Evolutionary conservation across 345 rosid species (phyloP).

Genomic region (Rhodamnia rubescens): DNA sequence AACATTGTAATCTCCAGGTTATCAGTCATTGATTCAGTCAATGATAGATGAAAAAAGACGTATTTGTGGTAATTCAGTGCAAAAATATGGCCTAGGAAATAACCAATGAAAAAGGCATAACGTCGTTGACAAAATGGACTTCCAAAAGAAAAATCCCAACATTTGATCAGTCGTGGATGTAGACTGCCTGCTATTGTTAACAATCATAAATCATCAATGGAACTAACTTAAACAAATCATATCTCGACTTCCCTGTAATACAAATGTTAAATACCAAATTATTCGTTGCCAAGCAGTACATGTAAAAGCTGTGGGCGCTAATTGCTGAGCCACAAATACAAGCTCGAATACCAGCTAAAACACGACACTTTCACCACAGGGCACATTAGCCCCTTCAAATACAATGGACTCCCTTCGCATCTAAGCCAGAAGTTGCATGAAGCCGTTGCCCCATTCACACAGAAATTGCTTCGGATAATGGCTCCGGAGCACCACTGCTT

Average conservation of each 20-base stretch:
- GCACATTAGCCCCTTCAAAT: background rate
- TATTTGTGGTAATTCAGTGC: background rate
- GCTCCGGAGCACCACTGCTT: constrained; percentile 49
- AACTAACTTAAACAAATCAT: background rate
- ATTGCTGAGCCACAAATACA: background rate
- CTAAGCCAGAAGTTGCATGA: background rate
- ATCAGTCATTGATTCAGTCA: background rate
- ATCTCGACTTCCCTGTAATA: background rate
- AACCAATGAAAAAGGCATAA: background rate
- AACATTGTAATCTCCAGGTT: background rate
- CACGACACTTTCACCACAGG: background rate
- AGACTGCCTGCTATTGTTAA: background rate
- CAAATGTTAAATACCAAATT: background rate
- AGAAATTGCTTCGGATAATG: constrained; percentile 25
- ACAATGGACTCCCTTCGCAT: background rate
- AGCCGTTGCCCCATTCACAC: background rate
- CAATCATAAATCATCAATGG: background rate
- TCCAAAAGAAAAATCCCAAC: background rate
- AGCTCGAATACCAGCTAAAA: background rate
- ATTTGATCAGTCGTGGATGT: background rate
- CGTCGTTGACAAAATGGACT: background rate
- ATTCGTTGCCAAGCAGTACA: background rate
- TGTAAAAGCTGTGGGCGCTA: background rate
- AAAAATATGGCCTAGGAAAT: background rate
- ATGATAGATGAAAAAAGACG: background rate